Evolutionary conservation across 1,284 basidiomycete species (phyloP).

Genomic region (Moesziomyces globuligerus): DNA sequence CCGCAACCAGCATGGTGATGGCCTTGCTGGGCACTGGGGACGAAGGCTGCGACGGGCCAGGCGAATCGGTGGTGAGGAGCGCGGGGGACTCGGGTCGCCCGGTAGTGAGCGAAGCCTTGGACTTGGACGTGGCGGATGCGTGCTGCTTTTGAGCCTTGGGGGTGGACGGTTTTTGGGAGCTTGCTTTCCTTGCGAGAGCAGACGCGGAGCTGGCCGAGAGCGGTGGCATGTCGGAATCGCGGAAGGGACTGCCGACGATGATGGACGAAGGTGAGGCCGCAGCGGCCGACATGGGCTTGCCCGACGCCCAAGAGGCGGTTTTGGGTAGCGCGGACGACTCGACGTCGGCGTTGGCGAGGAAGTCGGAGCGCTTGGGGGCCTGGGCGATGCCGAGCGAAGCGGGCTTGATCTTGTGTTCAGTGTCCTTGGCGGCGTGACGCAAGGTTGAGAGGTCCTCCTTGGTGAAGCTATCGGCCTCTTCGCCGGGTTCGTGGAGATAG

Average conservation of each 20-base stretch:
- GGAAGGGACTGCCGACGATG: slow-evolving; percentile 46
- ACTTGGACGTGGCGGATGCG: slow-evolving; percentile 23
- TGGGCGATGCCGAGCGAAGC: slow-evolving; percentile 49
- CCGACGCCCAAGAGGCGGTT: slow-evolving; percentile 66
- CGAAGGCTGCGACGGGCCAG: slow-evolving; percentile 29
- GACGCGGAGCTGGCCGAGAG: slow-evolving; percentile 50
- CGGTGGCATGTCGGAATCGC: slow-evolving; percentile 59
- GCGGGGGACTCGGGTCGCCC: slow-evolving; percentile 45
- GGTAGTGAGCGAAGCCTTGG: slow-evolving; percentile 23
- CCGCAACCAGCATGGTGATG: slow-evolving; percentile 24
- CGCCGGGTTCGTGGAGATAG: slow-evolving; percentile 96
- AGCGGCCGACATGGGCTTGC: slow-evolving; percentile 43
- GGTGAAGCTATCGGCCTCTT: slow-evolving; percentile 88
- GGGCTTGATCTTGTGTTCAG: slow-evolving; percentile 64
- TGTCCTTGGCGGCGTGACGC: slow-evolving; percentile 65
- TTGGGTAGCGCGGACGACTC: slow-evolving; percentile 63
- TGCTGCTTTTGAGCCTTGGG: slow-evolving; percentile 41
- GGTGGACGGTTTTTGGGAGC: slow-evolving; percentile 42
- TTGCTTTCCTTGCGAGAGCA: slow-evolving; percentile 40
- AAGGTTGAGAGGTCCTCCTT: slow-evolving; percentile 66
- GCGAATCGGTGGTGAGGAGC: slow-evolving; percentile 32
- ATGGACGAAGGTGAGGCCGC: slow-evolving; percentile 30
- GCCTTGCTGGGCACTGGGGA: slow-evolving; percentile 39
- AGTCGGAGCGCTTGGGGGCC: slow-evolving; percentile 42
- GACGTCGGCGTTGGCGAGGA: slow-evolving; percentile 24